Conservation (phyloP, 495 filamentous ascomycete genomes). For the Aspergillus bridgeri region DNA sequence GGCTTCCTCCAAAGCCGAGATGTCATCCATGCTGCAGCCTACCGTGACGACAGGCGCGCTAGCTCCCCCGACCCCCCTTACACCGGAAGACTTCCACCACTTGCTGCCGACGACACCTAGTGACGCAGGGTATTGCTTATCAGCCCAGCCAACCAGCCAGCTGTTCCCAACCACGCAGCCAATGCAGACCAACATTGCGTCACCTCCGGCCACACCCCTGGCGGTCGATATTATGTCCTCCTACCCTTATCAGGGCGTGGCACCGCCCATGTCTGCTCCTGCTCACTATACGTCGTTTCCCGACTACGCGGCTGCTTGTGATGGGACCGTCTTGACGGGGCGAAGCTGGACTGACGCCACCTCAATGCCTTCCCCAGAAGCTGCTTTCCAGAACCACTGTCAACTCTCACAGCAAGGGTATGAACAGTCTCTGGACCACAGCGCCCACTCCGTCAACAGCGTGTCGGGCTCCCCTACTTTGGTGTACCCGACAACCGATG, state of each 20-base stretch:
- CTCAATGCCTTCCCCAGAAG: conserved; percentile 41
- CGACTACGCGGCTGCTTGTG: conserved; percentile 35
- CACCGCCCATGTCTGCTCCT: conserved; percentile 45
- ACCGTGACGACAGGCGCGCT: conserved; percentile 38
- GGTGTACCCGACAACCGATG: conserved; percentile 36
- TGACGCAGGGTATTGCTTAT: conserved; percentile 39
- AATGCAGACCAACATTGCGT: conserved; percentile 47
- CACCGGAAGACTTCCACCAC: conserved; percentile 43
- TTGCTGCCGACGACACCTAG: conserved; percentile 40
- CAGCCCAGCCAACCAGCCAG: conserved; percentile 35
- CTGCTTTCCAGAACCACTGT: conserved; percentile 28
- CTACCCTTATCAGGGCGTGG: conserved; percentile 37
- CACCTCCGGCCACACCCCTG: conserved; percentile 45
- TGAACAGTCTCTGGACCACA: conserved; percentile 37
- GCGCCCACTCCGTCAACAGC: conserved; percentile 29
- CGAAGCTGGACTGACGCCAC: conserved; percentile 42
- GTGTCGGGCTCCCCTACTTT: conserved; percentile 34
- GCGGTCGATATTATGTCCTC: conserved; percentile 37
- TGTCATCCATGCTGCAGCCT: conserved; percentile 34
- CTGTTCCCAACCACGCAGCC: conserved; percentile 43
- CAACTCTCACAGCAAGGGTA: conserved; percentile 31
- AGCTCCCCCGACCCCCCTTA: conserved; percentile 48
- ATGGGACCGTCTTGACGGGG: conserved; percentile 28
- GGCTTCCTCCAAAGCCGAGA: conserved; percentile 39
- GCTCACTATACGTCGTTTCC: conserved; percentile 42